Conservation (phyloP, 441 rosid genomes). For the Pelargonium citronellum region DNA sequence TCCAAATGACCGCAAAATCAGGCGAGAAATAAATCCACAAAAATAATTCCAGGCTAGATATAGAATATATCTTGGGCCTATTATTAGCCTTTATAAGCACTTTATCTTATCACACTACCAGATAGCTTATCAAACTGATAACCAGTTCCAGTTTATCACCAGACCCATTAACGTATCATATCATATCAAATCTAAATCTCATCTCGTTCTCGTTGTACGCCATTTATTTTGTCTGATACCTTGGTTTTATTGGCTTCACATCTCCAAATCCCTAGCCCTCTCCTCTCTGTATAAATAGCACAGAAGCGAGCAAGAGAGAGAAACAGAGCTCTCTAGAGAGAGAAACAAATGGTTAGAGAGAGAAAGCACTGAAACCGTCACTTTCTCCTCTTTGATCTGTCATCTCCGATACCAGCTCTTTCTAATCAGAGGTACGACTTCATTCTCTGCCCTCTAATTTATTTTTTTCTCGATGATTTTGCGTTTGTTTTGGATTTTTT, state of each 20-base stretch:
- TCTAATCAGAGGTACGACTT: conserved; percentile 27
- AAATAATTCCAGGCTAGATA: too few relatives aligned
- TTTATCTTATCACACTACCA: accelerated
- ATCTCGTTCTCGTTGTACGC: conserved; percentile 33
- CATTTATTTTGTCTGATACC: conserved; percentile 36
- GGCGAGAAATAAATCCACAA: too few relatives aligned
- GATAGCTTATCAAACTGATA: accelerated
- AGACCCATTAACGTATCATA: too few relatives aligned
- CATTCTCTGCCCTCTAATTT: conserved; percentile 17
- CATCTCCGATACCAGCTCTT: conserved; percentile 20
- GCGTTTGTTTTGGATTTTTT: conserved; percentile 1
- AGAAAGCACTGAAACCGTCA: conserved; percentile 24
- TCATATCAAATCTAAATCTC: conserved; percentile 19
- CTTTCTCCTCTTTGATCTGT: conserved; percentile 18
- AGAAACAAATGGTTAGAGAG: conserved; percentile 17
- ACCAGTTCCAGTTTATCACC: too few relatives aligned
- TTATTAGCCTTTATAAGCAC: too few relatives aligned
- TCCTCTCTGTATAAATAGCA: conserved; percentile 41
- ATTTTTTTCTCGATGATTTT: conserved; percentile 16
- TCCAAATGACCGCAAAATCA: too few relatives aligned
- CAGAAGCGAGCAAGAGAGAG: conserved; percentile 20
- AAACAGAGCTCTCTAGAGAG: conserved; percentile 10
- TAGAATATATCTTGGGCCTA: too few relatives aligned
- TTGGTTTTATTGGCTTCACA: conserved; percentile 9
- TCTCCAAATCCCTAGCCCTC: conserved; percentile 45